A percentile compares a stretch with the other conserved stretches of the same genome.
Conservation (phyloP, 495 filamentous ascomycete species). For the Lentithecium fluviatile region DNA sequence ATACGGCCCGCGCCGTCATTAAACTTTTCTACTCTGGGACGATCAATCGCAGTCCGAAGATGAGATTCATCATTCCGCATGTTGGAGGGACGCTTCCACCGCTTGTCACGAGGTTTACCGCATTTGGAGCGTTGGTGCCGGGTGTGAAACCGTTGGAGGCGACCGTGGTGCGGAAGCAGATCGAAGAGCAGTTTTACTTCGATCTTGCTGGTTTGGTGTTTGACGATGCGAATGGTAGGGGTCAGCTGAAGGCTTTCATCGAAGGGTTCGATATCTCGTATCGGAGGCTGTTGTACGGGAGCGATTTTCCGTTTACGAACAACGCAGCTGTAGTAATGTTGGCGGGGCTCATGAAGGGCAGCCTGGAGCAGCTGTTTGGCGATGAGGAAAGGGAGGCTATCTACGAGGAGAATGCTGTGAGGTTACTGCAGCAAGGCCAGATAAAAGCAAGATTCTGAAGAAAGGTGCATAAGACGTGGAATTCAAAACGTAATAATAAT, state of each 20-base stretch:
- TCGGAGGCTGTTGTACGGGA: constrained; percentile 54
- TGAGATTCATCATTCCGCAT: constrained; percentile 53
- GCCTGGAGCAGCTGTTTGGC: constrained; percentile 36
- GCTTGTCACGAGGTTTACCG: constrained; percentile 47
- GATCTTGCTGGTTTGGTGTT: constrained; percentile 51
- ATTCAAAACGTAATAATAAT: not conserved
- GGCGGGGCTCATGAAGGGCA: constrained; percentile 37
- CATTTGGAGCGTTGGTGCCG: constrained; percentile 38
- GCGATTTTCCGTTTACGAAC: constrained; percentile 45
- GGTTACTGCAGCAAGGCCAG: constrained; percentile 24
- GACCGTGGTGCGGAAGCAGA: constrained; percentile 9
- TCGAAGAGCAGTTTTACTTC: constrained; percentile 46
- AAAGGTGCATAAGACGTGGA: not conserved
- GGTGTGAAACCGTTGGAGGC: constrained; percentile 28
- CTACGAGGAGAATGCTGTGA: constrained; percentile 39
- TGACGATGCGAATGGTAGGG: constrained; percentile 37
- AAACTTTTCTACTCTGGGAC: constrained; percentile 54
- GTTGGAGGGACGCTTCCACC: constrained; percentile 50
- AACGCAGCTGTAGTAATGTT: constrained; percentile 21
- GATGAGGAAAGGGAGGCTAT: constrained; percentile 35
- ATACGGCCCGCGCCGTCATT: constrained; percentile 50
- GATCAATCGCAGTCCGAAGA: constrained; percentile 44
- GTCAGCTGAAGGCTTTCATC: constrained; percentile 30
- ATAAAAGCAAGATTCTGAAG: not conserved
- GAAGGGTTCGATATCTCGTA: constrained; percentile 25